Evolutionary conservation across 2,329 filamentous ascomycete species (phyloP), one percentile per base, ranked within the genome.

Genomic region (Pseudogymnoascus sp.): DNA sequence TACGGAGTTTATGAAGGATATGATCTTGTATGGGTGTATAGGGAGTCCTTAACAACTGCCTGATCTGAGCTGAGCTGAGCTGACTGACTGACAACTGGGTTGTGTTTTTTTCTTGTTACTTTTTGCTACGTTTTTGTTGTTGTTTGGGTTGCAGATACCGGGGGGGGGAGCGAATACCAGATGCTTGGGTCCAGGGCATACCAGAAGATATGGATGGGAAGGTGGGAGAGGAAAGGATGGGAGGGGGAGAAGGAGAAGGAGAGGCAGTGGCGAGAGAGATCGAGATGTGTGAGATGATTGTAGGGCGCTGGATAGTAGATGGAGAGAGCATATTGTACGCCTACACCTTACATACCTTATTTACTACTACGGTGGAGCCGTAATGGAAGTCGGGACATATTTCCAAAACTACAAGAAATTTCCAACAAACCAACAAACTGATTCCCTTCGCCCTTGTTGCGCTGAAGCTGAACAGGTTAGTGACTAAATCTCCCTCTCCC

Each of bases 131-230:
- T 3, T 28, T 28, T 26, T 23, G 8, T 21, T 47, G 19, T 10
- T 47, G 40, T 44, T 44, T 13, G 40, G 40, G 40, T 44, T 44
- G 42, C 42, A 47, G 42, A 47, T 47, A 47, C 42, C 10, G 19
- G 4, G 19, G 40, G 5, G 4, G 11, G 6, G 44, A 4, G 23
- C 44, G 44, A 50, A 50, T 50, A 50, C 44, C 44, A 50, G 44
- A 50, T 50, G 44, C 44, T 28, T 50, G 44, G 23, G 44, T 50
- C 44, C 44, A 50, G 44, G 44, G 44, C 44, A 50, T 50, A 50
- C 44, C 44, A 50, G 44, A 50, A 50, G 23, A 28, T 28, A 28
- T 50, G 44, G 44, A 50, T 50, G 21, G 19, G 44, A 21, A 15
- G 13, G 15, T 2, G 13, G 5, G 17, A 13, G 11, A 26, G 11